These are phyloP conservation scores for Colletotrichum zoysiae DNA, from an alignment of 2,329 filamentous ascomycete genomes.

Conservation along the genomic window DNA sequence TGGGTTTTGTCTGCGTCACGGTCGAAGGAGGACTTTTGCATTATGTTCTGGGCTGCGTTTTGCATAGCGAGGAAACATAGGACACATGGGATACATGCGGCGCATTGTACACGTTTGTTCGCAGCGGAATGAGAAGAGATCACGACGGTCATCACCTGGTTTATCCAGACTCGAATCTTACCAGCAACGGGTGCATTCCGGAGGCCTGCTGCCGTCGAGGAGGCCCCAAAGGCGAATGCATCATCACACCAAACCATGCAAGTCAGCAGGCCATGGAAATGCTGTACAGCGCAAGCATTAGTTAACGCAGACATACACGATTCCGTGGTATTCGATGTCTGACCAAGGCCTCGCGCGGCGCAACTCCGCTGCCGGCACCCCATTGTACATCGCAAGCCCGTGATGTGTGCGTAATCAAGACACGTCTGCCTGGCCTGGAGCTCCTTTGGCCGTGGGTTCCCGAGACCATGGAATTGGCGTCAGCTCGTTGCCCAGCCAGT, in stretches of 20 bases:
- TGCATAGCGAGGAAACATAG: slow-evolving; percentile 11
- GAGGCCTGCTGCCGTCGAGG: background rate
- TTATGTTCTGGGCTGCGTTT: background rate
- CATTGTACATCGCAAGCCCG: background rate
- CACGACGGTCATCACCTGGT: background rate
- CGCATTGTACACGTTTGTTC: background rate
- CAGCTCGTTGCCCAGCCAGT: no score
- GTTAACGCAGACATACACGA: background rate
- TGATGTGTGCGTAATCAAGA: background rate
- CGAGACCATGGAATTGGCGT: background rate
- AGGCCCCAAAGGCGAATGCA: background rate
- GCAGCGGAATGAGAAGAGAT: background rate
- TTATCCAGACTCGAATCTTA: background rate
- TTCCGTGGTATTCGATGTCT: background rate
- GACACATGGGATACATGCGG: background rate
- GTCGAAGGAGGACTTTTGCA: background rate
- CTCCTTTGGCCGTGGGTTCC: background rate
- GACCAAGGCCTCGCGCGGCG: background rate
- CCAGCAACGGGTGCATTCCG: no score
- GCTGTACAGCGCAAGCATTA: no score
- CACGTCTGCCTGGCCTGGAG: background rate
- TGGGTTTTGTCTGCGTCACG: background rate
- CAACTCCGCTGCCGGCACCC: background rate
- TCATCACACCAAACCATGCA: background rate
- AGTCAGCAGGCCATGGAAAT: no score